Percentiles rank a stretch among this genome's conserved stretches.
Evolutionary conservation across 164 flowering plant species (phyloP).

Genomic region (Berberis vulgaris): DNA sequence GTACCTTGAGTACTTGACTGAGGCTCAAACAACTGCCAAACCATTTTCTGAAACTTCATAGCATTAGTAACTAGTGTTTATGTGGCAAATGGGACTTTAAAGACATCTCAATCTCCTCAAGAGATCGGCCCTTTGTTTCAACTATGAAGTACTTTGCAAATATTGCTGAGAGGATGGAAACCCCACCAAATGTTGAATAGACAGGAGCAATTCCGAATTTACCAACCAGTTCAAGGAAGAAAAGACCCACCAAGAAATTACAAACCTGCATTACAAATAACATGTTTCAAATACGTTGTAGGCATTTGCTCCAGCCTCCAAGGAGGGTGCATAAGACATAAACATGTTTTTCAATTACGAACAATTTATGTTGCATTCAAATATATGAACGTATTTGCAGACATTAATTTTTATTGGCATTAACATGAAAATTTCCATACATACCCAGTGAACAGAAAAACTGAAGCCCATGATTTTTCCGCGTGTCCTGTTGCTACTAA

Average conservation of each 20-base stretch:
- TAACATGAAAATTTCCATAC: slow-evolving; percentile 1
- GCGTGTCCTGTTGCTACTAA: slow-evolving; percentile 70
- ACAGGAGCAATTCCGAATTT: slow-evolving; percentile 64
- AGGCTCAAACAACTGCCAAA: background rate
- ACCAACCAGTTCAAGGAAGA: slow-evolving; percentile 69
- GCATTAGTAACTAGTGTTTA: slow-evolving; percentile 8
- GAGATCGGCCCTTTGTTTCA: slow-evolving; percentile 84
- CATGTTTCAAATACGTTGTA: background rate
- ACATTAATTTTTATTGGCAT: too few species aligned
- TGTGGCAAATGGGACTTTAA: slow-evolving; percentile 24
- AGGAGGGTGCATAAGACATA: too few species aligned
- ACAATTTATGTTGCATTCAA: too few species aligned
- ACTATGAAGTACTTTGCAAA: slow-evolving; percentile 46
- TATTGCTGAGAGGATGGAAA: slow-evolving; percentile 59
- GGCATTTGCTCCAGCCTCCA: too few species aligned
- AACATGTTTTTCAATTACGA: too few species aligned
- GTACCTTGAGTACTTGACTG: too few species aligned
- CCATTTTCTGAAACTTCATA: background rate
- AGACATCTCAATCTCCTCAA: slow-evolving; percentile 76
- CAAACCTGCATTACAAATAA: slow-evolving; percentile 41
- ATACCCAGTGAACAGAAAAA: slow-evolving; percentile 85
- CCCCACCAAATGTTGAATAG: slow-evolving; percentile 59
- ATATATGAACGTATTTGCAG: too few species aligned
- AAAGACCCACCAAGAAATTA: slow-evolving; percentile 79
- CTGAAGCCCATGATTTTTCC: slow-evolving; percentile 81